Evolutionary conservation across 805 yeast species (phyloP), one percentile per base, ranked within the genome.

Genomic region (Yamadazyma nakazawae): DNA sequence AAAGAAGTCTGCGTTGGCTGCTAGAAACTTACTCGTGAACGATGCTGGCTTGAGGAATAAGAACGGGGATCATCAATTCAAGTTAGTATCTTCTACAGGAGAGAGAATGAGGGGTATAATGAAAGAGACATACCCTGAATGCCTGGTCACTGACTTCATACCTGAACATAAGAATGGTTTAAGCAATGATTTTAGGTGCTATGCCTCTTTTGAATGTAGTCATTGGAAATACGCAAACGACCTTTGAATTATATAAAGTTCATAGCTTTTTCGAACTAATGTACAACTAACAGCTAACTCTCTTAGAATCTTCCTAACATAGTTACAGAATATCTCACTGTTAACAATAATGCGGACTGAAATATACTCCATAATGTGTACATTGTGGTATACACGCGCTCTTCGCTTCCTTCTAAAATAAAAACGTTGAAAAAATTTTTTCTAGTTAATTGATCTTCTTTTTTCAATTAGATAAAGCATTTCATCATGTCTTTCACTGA

Each of bases 131-230:
- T 89, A 88, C 57, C 87, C 89, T 5, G 86, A 76, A 37, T 74
- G 84, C 1, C 57, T 67, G 18, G 73, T 82, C 43, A 90, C 96
- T 0, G 68, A 75, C 31, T 90, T 85, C 61, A 60, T 66, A 35
- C 97, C 97, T 1, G 85, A 84, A 54, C 97, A 90, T 59, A 83
- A 82, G 47, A 86, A 87, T 57, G 96, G 96, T 0, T 72, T 90
- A 50, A 84, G 91, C 59, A 90, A 90, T 60, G 97, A 90, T 64
- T 90, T 88, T 64, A 72, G 87, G 56, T 89, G 96, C 56, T 90
- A 88, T 59, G 88, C 96, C 1, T 76, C 81, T 32, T 88, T 78
- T 55, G 94, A 85, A 60, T 79, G 94, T 49, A 56, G 63, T 2
- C 62, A 73, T 45, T 88, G 96, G 96, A 76, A 70, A 49, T 84